phyloP scores from a whole-genome alignment of 495 filamentous ascomycete genomes.

The Daldinia decipiens region DNA sequence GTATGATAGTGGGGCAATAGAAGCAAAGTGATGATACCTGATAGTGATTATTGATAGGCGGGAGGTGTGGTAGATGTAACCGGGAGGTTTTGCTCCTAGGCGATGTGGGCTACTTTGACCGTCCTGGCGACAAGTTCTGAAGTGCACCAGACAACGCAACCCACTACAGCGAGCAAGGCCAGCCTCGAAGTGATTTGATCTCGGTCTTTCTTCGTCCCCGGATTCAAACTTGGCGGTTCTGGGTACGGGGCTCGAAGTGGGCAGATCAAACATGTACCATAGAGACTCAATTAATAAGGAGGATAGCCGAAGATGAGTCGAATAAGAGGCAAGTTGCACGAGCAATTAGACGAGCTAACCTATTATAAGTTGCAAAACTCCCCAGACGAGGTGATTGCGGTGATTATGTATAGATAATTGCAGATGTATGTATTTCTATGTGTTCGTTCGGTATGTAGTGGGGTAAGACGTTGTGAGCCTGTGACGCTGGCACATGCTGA shows the following conservation, averaged over 20 bases:
- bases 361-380: slow-evolving; percentile 20
- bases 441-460: slow-evolving; percentile 18
- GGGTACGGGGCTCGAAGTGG: slow-evolving; percentile 10
- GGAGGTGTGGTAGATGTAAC: slow-evolving; percentile 33
- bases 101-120: slow-evolving; percentile 21
- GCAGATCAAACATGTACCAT: slow-evolving; percentile 19
- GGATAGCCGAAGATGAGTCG: not conserved
- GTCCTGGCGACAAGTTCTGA: slow-evolving; percentile 21
- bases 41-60: slow-evolving; percentile 26
- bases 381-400: slow-evolving; percentile 5
- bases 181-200: slow-evolving; percentile 21
- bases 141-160: slow-evolving; percentile 7
- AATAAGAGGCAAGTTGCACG: not conserved
- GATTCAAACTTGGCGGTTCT: slow-evolving; percentile 24
- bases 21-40: slow-evolving; percentile 33
- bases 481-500: slow-evolving; percentile 45
- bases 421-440: slow-evolving; percentile 17
- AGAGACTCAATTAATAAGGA: slow-evolving; percentile 20
- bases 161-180: slow-evolving; percentile 10
- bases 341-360: slow-evolving; percentile 11
- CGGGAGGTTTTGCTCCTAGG: slow-evolving; percentile 48
- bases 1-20: slow-evolving; percentile 37
- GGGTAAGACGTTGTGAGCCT: slow-evolving; percentile 37
- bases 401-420: not conserved
- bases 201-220: slow-evolving; percentile 29